Conservation (phyloP, 2,329 filamentous ascomycete genomes). For the Dactylellina drechsleri region DNA sequence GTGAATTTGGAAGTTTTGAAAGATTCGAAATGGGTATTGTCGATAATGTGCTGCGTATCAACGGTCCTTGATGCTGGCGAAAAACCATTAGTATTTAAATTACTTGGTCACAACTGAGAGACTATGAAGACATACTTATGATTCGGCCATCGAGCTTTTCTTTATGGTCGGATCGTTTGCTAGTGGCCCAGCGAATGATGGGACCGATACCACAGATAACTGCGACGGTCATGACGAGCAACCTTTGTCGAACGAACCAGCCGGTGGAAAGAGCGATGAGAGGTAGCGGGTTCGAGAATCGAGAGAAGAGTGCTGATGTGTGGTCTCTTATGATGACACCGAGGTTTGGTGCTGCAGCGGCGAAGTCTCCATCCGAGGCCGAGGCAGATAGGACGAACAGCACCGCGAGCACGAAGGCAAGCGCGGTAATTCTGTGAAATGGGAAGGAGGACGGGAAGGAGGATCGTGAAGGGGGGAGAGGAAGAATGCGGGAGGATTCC, state of each 20-base stretch:
- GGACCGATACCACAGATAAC: conserved; percentile 48
- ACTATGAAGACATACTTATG: conserved; percentile 29
- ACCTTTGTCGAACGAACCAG: conserved; percentile 26
- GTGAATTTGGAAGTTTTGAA: conserved; percentile 77
- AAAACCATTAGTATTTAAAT: background rate
- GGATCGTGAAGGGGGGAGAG: background rate
- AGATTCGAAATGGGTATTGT: conserved; percentile 60
- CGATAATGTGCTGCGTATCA: conserved; percentile 51
- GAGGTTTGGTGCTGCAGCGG: conserved; percentile 29
- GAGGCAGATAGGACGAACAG: conserved; percentile 29
- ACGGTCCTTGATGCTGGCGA: conserved; percentile 40
- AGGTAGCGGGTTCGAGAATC: conserved; percentile 18
- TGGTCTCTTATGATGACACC: conserved; percentile 44
- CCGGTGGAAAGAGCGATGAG: conserved; percentile 20
- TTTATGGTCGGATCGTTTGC: conserved; percentile 19
- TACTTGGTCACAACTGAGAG: background rate
- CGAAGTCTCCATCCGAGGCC: conserved; percentile 39
- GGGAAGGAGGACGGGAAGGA: conserved; percentile 3
- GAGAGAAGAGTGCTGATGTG: conserved; percentile 18
- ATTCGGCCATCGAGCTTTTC: conserved; percentile 46
- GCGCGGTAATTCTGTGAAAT: conserved; percentile 3
- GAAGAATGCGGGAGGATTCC: conserved; percentile 10
- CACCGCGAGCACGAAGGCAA: conserved; percentile 12
- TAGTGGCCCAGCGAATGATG: conserved; percentile 42
- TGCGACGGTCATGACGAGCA: conserved; percentile 47